These are phyloP conservation scores for Cokeromyces recurvatus DNA, from an alignment of 371 early-diverging fungal species.

Conservation along the genomic window DNA sequence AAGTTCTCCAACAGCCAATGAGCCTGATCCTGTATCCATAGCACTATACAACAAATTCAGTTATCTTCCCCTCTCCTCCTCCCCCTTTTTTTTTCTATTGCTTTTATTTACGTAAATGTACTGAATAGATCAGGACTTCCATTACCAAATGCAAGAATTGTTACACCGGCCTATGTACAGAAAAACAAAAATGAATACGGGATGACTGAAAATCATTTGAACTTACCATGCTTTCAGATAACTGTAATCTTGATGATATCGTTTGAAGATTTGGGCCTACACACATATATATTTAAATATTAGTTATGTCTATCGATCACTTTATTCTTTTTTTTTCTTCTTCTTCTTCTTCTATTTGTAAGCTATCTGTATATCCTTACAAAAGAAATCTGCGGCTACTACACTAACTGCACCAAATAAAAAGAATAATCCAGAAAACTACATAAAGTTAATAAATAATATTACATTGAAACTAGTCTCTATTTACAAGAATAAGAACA, in stretches of 20 bases:
- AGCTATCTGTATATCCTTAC: too few relatives aligned
- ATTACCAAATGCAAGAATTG: slow-evolving; percentile 82
- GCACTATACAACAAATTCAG: slow-evolving; percentile 39
- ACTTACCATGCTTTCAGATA: slow-evolving; percentile 66
- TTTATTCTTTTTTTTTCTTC: not conserved
- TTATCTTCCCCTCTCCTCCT: too few relatives aligned
- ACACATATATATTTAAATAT: too few relatives aligned
- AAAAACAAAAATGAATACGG: slow-evolving; percentile 5
- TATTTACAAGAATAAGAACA: too few relatives aligned
- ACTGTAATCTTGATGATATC: slow-evolving; percentile 50
- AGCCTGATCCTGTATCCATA: slow-evolving; percentile 66
- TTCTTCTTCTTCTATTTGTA: too few relatives aligned
- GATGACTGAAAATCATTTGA: too few relatives aligned
- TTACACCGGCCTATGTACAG: slow-evolving; percentile 72
- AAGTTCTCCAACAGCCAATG: slow-evolving; percentile 77
- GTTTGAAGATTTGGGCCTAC: slow-evolving; percentile 56
- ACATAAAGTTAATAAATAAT: not conserved
- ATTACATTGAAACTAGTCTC: too few relatives aligned
- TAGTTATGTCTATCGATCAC: too few relatives aligned
- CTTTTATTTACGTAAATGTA: slow-evolving; percentile 50
- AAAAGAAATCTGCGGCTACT: slow-evolving; percentile 69
- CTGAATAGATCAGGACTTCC: slow-evolving; percentile 81
- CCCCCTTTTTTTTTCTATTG: not conserved
- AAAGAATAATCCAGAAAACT: slow-evolving; percentile 30
- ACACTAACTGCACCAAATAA: slow-evolving; percentile 63